phyloP scores from a whole-genome alignment of 176 grass and related monocot species.

The Puya raimondii region DNA sequence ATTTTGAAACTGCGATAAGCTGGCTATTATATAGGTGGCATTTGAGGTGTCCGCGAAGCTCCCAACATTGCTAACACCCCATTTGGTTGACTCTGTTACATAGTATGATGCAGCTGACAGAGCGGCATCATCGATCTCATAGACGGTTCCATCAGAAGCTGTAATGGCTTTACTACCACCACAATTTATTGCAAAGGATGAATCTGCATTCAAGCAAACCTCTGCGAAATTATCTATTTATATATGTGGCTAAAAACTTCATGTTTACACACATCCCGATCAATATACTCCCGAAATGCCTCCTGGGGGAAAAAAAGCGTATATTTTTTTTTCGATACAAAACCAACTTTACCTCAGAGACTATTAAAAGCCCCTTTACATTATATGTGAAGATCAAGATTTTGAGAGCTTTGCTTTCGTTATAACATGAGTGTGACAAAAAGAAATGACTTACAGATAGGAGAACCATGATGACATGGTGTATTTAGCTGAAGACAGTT shows the following conservation, averaged over 20 bases:
- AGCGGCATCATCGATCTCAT: conserved; percentile 32
- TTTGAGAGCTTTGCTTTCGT: too few species aligned
- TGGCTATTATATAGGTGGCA: conserved; percentile 42
- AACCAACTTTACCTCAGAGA: too few species aligned
- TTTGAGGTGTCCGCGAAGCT: conserved; percentile 30
- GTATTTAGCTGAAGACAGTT: conserved; percentile 50
- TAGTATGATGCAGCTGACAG: conserved; percentile 50
- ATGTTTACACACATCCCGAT: too few species aligned
- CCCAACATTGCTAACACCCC: conserved; percentile 73
- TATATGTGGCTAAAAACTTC: too few species aligned
- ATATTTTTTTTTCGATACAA: too few species aligned
- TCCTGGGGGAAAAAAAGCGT: too few species aligned
- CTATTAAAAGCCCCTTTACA: too few species aligned
- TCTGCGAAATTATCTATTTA: neutral
- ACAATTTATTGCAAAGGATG: conserved; percentile 58
- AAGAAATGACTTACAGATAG: conserved; percentile 31
- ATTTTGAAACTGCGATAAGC: conserved; percentile 41
- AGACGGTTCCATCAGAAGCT: conserved; percentile 40
- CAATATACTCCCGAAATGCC: too few species aligned
- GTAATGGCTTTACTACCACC: conserved; percentile 36
- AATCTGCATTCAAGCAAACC: conserved; percentile 30
- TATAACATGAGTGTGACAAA: neutral
- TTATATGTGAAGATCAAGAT: too few species aligned
- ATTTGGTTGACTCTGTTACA: conserved; percentile 35
- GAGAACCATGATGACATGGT: conserved; percentile 47